phyloP scores from a whole-genome alignment of 2,329 filamentous ascomycete genomes.

The Fusarium algeriense region DNA sequence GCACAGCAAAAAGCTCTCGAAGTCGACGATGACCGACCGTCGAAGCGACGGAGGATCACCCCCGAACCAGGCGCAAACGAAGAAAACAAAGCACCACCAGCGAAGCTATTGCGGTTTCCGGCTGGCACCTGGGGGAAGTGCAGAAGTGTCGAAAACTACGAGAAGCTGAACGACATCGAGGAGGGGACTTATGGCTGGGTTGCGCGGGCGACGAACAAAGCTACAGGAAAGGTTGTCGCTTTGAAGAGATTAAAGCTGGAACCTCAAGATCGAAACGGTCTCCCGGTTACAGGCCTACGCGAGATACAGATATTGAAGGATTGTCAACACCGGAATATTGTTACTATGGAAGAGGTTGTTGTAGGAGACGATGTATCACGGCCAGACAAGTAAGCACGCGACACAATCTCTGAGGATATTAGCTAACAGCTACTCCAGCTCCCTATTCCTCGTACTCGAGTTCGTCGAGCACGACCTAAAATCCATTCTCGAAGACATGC shows the following conservation, averaged over 20 bases:
- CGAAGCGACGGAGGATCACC: conserved; percentile 72
- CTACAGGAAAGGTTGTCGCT: conserved; percentile 85
- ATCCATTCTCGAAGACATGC: conserved; percentile 92
- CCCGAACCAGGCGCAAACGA: conserved; percentile 55
- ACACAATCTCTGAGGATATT: conserved; percentile 29
- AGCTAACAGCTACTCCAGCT: conserved; percentile 59
- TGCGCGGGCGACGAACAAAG: conserved; percentile 80
- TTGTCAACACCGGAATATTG: conserved; percentile 84
- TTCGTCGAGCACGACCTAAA: conserved; percentile 98
- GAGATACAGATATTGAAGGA: conserved; percentile 93
- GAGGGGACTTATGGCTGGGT: conserved; percentile 98
- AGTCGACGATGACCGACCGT: conserved; percentile 58
- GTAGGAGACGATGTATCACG: conserved; percentile 72
- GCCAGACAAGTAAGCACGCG: conserved; percentile 63
- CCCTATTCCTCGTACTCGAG: conserved; percentile 92
- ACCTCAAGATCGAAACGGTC: conserved; percentile 75
- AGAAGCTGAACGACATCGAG: conserved; percentile 95
- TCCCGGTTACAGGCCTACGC: conserved; percentile 91
- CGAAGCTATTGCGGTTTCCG: conserved; percentile 78
- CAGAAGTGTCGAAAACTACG: conserved; percentile 86
- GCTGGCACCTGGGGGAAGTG: conserved; percentile 75
- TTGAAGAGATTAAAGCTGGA: conserved; percentile 96
- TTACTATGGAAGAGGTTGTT: conserved; percentile 85
- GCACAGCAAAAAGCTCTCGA: conserved; percentile 32
- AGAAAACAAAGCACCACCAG: conserved; percentile 40